A percentile compares a stretch with the other conserved stretches of the same genome.
These are phyloP conservation scores for Saccharomyces jurei DNA, from an alignment of 805 yeast genomes.

Conservation along the genomic window DNA sequence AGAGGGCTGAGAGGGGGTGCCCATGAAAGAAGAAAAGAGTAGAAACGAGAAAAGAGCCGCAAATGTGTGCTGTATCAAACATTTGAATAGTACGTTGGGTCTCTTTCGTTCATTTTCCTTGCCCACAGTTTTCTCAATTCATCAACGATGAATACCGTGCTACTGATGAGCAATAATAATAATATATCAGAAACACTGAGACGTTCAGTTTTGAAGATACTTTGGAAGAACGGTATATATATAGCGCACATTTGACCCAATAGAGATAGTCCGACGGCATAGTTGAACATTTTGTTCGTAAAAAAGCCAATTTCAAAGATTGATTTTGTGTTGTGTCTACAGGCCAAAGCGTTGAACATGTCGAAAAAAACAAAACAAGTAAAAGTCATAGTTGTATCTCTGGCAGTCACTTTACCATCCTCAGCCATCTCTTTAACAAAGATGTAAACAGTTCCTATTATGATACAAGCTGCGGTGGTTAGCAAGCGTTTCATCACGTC, in stretches of 20 bases:
- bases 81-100: conserved; percentile 15
- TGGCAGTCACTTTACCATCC: conserved; percentile 72
- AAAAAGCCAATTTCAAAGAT: conserved; percentile 72
- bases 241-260: conserved; percentile 90
- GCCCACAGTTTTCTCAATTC: conserved; percentile 57
- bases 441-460: conserved; percentile 84
- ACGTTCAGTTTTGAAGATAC: conserved; percentile 91
- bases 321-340: conserved; percentile 82
- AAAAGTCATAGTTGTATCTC: conserved; percentile 98
- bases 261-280: conserved; percentile 82
- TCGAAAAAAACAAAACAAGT: conserved; percentile 94
- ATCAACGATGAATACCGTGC: conserved; percentile 79
- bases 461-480: conserved; percentile 63
- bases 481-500: conserved; percentile 63
- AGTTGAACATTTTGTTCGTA: conserved; percentile 81
- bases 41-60: background rate
- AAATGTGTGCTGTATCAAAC: conserved; percentile 3
- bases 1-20: background rate
- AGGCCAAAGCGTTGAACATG: conserved; percentile 92
- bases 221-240: conserved; percentile 87
- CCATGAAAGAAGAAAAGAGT: background rate
- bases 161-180: conserved; percentile 54
- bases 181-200: conserved; percentile 61
- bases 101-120: conserved; percentile 13
- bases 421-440: conserved; percentile 76